These are phyloP conservation scores for Eimeria maxima DNA, from an alignment of 169 alveolate species.

Conservation along the genomic window DNA sequence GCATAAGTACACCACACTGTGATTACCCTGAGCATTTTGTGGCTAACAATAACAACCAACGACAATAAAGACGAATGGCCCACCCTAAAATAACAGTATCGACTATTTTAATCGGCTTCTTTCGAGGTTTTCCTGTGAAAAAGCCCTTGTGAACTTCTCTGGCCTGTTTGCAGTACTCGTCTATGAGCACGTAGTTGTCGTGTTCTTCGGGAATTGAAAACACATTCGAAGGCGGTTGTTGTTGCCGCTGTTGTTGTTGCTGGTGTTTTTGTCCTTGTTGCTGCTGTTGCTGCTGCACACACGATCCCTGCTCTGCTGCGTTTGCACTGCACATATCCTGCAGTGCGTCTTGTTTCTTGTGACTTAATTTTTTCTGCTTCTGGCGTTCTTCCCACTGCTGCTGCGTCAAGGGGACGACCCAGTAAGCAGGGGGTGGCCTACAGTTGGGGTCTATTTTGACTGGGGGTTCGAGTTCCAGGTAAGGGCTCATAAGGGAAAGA, in stretches of 20 bases:
- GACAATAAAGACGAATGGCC: neutral
- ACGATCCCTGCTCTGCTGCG: neutral
- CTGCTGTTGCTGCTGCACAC: neutral
- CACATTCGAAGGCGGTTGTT: neutral
- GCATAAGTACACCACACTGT: neutral
- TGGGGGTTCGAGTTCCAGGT: conserved; percentile 74
- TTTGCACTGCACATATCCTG: neutral
- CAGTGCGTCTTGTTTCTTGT: neutral
- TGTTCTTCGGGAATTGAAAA: conserved; percentile 15
- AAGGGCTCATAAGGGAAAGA: conserved; percentile 70
- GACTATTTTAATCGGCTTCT: conserved; percentile 62
- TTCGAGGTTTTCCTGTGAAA: conserved; percentile 66
- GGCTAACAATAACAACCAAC: neutral
- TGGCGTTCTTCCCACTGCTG: neutral
- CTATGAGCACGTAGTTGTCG: conserved; percentile 50
- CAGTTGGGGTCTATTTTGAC: conserved; percentile 56
- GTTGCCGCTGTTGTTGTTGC: conserved; percentile 14
- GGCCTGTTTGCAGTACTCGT: conserved; percentile 64
- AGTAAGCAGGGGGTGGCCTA: conserved; percentile 55
- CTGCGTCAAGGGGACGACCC: conserved; percentile 55
- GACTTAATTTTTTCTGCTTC: neutral
- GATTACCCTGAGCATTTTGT: neutral
- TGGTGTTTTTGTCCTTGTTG: neutral
- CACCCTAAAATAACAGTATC: conserved; percentile 77
- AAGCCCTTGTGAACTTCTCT: conserved; percentile 61